Percentiles rank a stretch among this genome's conserved stretches.
Evolutionary conservation across 305 asterid species (phyloP).

Genomic region (Solanum hybrid): DNA sequence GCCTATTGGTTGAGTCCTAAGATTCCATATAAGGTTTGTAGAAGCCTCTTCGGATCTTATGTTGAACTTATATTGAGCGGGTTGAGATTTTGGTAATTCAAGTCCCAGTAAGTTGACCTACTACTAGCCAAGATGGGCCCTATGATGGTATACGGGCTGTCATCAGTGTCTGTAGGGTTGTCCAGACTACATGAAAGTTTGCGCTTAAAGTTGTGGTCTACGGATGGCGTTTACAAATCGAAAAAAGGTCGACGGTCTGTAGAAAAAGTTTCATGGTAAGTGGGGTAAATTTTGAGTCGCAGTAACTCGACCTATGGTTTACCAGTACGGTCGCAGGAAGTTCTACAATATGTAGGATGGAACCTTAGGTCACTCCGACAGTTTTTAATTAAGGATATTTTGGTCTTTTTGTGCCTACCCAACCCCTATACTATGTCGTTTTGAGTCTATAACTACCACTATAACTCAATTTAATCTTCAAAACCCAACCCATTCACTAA

Average conservation of each 20-base stretch:
- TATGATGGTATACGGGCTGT: neutral
- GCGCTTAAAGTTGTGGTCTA: no score
- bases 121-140: neutral
- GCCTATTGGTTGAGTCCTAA: neutral
- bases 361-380: neutral
- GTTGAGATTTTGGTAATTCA: neutral
- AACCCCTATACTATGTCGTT: neutral
- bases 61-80: neutral
- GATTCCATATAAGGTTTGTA: no score
- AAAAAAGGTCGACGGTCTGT: no score
- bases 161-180: neutral
- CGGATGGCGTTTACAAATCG: no score
- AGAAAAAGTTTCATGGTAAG: neutral
- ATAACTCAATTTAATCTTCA: neutral
- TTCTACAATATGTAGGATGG: neutral
- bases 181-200: neutral
- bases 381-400: no score
- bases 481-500: neutral
- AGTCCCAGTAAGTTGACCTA: neutral
- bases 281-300: neutral
- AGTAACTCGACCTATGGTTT: neutral
- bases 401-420: neutral
- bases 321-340: no score
- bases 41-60: neutral
- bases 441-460: neutral